These are phyloP conservation scores for Sporothrix pallida DNA, from an alignment of 2,329 filamentous ascomycete genomes.

Conservation along the genomic window DNA sequence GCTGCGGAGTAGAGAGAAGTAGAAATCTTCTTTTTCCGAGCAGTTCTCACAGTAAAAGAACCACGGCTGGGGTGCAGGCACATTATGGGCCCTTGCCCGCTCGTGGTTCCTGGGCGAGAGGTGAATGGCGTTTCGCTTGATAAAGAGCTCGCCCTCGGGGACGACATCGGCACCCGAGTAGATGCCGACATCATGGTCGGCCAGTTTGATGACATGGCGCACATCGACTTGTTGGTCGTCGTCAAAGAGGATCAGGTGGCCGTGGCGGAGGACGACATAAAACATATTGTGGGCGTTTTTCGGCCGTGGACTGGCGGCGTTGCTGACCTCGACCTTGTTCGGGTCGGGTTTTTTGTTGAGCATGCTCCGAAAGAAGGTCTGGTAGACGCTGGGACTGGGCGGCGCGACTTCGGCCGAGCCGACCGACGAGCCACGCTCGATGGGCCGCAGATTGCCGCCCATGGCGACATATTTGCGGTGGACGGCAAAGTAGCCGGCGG, in stretches of 20 bases:
- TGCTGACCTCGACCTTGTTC: conserved; percentile 52
- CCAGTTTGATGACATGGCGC: conserved; percentile 90
- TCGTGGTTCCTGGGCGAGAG: conserved; percentile 67
- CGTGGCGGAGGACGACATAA: conserved; percentile 90
- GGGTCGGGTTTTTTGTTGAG: conserved; percentile 76
- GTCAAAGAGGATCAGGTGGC: conserved; percentile 96
- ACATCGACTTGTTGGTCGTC: conserved; percentile 95
- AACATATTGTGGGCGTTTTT: conserved; percentile 84
- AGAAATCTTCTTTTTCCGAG: conserved; percentile 98
- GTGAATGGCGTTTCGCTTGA: conserved; percentile 90
- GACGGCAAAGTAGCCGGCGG: conserved; percentile 90
- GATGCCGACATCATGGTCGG: conserved; percentile 83
- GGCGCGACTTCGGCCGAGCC: conserved; percentile 75
- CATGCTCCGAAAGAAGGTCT: conserved; percentile 96
- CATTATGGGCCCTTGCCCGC: conserved; percentile 57
- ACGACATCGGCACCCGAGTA: conserved; percentile 76
- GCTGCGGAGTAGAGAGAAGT: conserved; percentile 86
- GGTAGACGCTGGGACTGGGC: conserved; percentile 92
- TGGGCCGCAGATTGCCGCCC: conserved; percentile 89
- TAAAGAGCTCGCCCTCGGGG: conserved; percentile 91
- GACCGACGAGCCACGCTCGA: conserved; percentile 75
- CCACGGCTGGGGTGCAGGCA: conserved; percentile 75
- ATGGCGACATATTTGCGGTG: conserved; percentile 91
- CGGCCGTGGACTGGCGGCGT: conserved; percentile 57
- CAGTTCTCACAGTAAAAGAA: conserved; percentile 94